Evolutionary conservation across 371 early-diverging fungal genomes (phyloP), one percentile per base, ranked within the genome.

Genomic region (Haplosporangium sp.): DNA sequence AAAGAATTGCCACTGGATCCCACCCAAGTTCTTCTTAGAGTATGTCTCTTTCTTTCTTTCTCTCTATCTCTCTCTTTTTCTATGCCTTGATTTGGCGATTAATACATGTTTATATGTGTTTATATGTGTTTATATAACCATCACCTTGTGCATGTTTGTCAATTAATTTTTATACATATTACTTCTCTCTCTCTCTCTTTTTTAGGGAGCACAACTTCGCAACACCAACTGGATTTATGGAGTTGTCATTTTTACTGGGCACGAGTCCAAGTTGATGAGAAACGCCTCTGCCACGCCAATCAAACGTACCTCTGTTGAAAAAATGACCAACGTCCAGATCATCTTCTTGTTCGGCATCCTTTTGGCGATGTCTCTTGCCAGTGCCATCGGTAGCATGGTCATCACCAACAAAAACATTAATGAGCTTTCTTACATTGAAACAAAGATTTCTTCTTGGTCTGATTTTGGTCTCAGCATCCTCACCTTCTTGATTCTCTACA

Each of bases 281-380:
- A 96, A 96, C 67, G 93, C 96, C 0, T 92, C 89, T 17, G 91
- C 93, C 0, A 91, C 96, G 8, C 96, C 95, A 13, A 94, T 94
- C 82, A 92, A 92, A 72, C 89, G 86, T 58, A 90, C 92, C n/a
- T 85, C 79, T 50, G 91, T 95, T 7, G 98, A 97, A 68, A 91
- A 90, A 68, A 93, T 95, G 76, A 97, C 97, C 72, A 98, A 98
- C 84, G 86, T 89, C 52, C 96, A 99, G 71, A 97, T 99, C 75
- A 85, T 96, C 48, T 96, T 94, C 70, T 82, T 99, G 71, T 99
- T 99, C 77, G 69, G 90, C 10, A 94, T 98, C 68, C 85, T 99
- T 50, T 79, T 97, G 17, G 74, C 86, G 11, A 91, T 98, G 92
- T 90, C 96, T 19, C 84, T 98, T 59, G 88, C 92, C 63, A 95